A percentile compares a stretch with the other conserved stretches of the same genome.
Conservation (phyloP, 129 eudicot genomes). For the Arctium lappa region DNA sequence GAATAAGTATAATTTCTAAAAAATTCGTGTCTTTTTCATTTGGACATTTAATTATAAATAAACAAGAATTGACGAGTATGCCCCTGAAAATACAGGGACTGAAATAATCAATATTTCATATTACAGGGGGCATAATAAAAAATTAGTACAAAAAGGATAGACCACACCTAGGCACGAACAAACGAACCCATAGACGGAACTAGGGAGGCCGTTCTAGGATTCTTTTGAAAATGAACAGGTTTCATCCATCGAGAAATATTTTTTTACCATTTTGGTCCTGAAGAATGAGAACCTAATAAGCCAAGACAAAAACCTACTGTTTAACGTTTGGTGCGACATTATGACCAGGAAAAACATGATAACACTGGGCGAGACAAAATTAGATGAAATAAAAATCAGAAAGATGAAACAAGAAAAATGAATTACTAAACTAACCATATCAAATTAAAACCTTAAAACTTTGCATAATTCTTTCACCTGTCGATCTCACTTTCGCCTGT, state of each 20-base stretch:
- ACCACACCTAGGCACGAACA: slow-evolving; percentile 5
- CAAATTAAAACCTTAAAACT: too few relatives aligned
- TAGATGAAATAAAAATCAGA: not conserved
- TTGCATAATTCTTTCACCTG: too few relatives aligned
- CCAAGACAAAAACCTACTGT: not conserved
- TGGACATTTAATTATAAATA: not conserved
- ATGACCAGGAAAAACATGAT: too few relatives aligned
- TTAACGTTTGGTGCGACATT: not conserved
- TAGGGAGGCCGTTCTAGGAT: not conserved
- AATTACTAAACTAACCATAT: too few relatives aligned
- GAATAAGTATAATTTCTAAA: too few relatives aligned
- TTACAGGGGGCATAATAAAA: not conserved
- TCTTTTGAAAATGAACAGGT: not conserved
- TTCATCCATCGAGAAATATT: not conserved
- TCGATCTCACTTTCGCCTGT: too few relatives aligned
- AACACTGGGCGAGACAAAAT: not conserved
- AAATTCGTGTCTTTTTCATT: too few relatives aligned
- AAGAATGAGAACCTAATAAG: not conserved
- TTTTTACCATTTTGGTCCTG: not conserved
- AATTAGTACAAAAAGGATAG: not conserved
- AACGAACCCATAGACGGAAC: not conserved
- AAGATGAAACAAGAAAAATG: too few relatives aligned
- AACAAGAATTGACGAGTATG: not conserved
- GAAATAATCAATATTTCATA: not conserved
- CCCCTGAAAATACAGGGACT: not conserved